Conservation (phyloP, 352 stramenopile genomes). For the Albugo laibachii region DNA sequence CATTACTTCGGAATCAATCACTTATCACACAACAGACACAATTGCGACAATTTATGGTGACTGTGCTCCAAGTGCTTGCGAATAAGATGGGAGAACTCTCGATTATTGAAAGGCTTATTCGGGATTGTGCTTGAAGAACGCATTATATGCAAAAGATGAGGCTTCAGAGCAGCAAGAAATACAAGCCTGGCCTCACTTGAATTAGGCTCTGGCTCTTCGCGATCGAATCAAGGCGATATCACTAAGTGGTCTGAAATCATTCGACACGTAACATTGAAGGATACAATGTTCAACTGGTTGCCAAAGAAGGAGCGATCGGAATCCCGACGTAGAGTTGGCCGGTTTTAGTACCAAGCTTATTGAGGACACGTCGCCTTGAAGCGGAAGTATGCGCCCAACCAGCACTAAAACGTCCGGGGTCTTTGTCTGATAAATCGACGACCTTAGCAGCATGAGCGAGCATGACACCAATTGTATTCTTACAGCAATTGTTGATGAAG, state of each 20-base stretch:
- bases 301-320: slow-evolving; percentile 88
- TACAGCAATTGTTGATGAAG: slow-evolving; percentile 93
- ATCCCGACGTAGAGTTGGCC: slow-evolving; percentile 87
- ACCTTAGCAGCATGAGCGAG: slow-evolving; percentile 44
- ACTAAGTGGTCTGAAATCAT: slow-evolving; percentile 36
- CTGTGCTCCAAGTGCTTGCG: slow-evolving; percentile 52
- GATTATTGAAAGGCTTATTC: slow-evolving; percentile 46
- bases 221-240: slow-evolving; percentile 64
- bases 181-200: slow-evolving; percentile 55
- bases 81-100: slow-evolving; percentile 62
- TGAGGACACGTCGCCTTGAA: slow-evolving; percentile 84
- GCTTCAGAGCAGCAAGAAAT: slow-evolving; percentile 61
- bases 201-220: slow-evolving; percentile 34
- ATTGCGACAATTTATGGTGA: slow-evolving; percentile 17
- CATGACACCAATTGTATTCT: slow-evolving; percentile 90
- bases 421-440: slow-evolving; percentile 61
- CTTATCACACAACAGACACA: slow-evolving; percentile 33
- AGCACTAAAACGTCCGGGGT: slow-evolving; percentile 67
- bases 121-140: slow-evolving; percentile 72
- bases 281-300: slow-evolving; percentile 83
- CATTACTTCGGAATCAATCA: slow-evolving; percentile 53
- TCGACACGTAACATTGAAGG: slow-evolving; percentile 28
- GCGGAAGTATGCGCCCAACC: slow-evolving; percentile 82
- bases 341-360: slow-evolving; percentile 76
- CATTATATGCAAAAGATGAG: slow-evolving; percentile 70